Percentiles rank a stretch among this genome's conserved stretches.
phyloP scores from a whole-genome alignment of 202 grass and related monocot species.

The Dendrocalamus latiflorus region DNA sequence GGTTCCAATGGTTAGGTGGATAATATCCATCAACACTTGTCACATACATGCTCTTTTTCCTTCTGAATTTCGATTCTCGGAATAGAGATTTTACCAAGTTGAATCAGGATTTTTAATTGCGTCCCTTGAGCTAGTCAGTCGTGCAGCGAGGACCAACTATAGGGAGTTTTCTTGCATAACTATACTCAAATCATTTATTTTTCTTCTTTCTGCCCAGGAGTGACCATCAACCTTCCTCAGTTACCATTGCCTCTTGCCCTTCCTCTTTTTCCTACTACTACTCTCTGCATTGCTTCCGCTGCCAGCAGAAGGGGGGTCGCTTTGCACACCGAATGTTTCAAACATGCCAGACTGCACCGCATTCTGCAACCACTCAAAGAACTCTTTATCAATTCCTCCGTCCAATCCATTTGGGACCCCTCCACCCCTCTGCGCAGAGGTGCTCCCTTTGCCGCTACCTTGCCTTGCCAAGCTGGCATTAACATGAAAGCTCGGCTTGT shows the following conservation, averaged over 20 bases:
- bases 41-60: neutral
- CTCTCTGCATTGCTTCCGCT: slow-evolving; percentile 40
- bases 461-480: slow-evolving; percentile 72
- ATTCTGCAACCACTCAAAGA: slow-evolving; percentile 93
- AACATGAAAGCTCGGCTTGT: slow-evolving; percentile 97
- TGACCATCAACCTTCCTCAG: slow-evolving; percentile 2
- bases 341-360: slow-evolving; percentile 79
- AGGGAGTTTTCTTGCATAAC: neutral
- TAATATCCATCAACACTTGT: neutral
- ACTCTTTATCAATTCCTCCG: slow-evolving; percentile 63
- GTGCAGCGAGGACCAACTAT: neutral
- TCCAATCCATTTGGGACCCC: slow-evolving; percentile 41
- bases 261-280: slow-evolving; percentile 56
- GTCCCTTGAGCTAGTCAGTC: neutral
- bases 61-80: neutral
- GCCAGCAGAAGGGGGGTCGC: slow-evolving; percentile 36
- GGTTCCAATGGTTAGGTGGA: neutral
- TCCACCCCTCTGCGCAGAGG: slow-evolving; percentile 41
- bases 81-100: neutral
- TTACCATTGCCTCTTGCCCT: slow-evolving; percentile 85
- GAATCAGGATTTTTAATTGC: neutral
- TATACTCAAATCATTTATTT: slow-evolving; percentile 14
- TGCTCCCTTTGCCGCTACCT: slow-evolving; percentile 54
- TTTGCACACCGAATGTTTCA: slow-evolving; percentile 39
- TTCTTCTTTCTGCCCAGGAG: neutral